Evolutionary conservation across 2,329 filamentous ascomycete genomes (phyloP), one percentile per base, ranked within the genome.

Genomic region (Pseudogymnoascus sp.): DNA sequence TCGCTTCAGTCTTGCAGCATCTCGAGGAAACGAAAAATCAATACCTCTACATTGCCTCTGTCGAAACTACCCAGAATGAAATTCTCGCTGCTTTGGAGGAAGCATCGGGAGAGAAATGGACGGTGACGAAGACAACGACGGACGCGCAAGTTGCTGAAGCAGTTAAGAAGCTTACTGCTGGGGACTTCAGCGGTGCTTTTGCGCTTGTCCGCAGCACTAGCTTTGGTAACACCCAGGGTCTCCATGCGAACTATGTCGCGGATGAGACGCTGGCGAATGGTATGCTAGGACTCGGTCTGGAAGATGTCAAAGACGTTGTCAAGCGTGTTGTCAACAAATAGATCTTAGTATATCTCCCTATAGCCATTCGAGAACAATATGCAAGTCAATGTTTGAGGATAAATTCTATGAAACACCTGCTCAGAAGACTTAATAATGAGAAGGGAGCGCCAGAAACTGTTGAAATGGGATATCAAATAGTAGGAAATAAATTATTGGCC

Each of bases 31-130:
- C 72, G 2, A 64, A 65, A 1, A 74, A 75, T 60, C 63, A 62
- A 28, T 71, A 68, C 57, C 62, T 72, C 12, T 69, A 68, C 62
- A 65, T 71, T 35, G 63, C 65, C 23, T 71, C 70, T 2, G 71
- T 73, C 57, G 60, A 63, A 13, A 65, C 67, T 2, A 70, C 67
- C n/a, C 72, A 74, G 63, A 68, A 67, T 13, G 67, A 71, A 23
- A 60, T 73, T 13, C 65, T 74, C 4, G 64, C 61, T 2, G 64
- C 67, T 23, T 67, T 67, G 3, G 64, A 69, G 61, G 61, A 65
- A 7, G 69, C 61, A 8, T 70, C 68, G 9, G 69, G 67, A 2
- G 65, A 67, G n/a, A 65, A 61, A 34, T 73, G 71, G 68, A 65
- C 52, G 2, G 64, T 69, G 1, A 58, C 26, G 1, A 41, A 61